Base-by-base conservation (phyloP, 805 yeast species). In the Wickerhamomyces bovis region DNA sequence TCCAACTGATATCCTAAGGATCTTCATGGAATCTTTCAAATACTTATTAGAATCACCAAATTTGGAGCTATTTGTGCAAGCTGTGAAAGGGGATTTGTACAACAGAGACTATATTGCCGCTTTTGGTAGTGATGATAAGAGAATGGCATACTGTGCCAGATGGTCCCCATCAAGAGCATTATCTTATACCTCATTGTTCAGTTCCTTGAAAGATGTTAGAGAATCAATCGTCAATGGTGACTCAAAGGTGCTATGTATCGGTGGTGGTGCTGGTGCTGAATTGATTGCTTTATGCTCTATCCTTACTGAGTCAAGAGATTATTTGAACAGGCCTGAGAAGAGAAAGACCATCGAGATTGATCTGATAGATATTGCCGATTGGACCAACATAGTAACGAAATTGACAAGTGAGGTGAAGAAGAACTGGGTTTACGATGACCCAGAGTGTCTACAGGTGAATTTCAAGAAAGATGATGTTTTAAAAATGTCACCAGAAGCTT, bases 181-280 rank as follows among this genome's bases (percentile, higher is more conserved):
- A 41, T 81, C 88, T 0, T 89, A 89, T 60, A 64, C 84, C 2
- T 78, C 89, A 1, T 69, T 89, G 20, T 81, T 88, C 54, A 70
- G 79, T 1, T 68, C 76, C 13, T 65, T 83, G 25, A 64, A 62
- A 6, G 72, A 72, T 4, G 62, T 80, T 10, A 59, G 64, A 39
- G 61, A 65, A 3, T 35, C 73, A 20, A 57, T 77, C n/a, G 42
- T 53, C 6, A 18, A 51, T 2, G 58, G 57, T 7, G 56, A 62
- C 15, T 58, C 67, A 4, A 63, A 71, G 7, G 76, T 82, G 0
- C 61, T 88, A 31, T 77, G 83, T 55, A 72, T 89, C 33, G 97
- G 96, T 18, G 96, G 95, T 21, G 97, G 97, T 31, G 96, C 96
- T 0, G 87, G 92, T 5, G 86, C 89, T 2, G 97, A 89, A 60